phyloP scores from a whole-genome alignment of 306 rosid genomes.

The Vachellia pachyceras region DNA sequence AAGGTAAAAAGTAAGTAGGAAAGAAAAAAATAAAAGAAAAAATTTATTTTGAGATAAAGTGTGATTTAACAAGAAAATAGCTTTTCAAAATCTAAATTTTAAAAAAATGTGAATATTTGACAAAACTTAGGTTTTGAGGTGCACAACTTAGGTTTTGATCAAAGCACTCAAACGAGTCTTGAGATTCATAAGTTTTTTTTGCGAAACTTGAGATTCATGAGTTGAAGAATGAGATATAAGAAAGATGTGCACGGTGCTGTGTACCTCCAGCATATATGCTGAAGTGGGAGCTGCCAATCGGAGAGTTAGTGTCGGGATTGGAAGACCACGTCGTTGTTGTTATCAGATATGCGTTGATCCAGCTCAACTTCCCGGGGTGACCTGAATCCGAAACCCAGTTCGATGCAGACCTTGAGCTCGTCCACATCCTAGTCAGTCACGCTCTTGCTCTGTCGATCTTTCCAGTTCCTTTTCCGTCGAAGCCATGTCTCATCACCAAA shows the following conservation, averaged over 20 bases:
- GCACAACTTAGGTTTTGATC: too few relatives aligned
- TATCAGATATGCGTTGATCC: constrained; percentile 72
- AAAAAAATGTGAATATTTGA: too few relatives aligned
- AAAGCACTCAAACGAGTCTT: too few relatives aligned
- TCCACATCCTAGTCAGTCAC: constrained; percentile 90
- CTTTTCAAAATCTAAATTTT: too few relatives aligned
- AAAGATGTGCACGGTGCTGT: not conserved
- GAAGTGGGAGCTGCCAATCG: constrained; percentile 69
- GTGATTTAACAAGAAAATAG: too few relatives aligned
- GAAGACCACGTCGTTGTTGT: constrained; percentile 54
- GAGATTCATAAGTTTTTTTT: too few relatives aligned
- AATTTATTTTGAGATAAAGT: too few relatives aligned
- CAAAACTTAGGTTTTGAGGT: too few relatives aligned
- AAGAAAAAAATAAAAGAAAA: too few relatives aligned
- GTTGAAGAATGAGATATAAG: not conserved
- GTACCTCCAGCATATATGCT: constrained; percentile 63
- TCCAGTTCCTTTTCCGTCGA: constrained; percentile 72
- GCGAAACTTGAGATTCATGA: too few relatives aligned
- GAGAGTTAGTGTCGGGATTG: constrained; percentile 65
- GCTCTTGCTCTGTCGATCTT: constrained; percentile 75
- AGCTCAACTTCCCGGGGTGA: constrained; percentile 53
- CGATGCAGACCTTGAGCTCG: constrained; percentile 93
- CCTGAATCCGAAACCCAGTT: constrained; percentile 87
- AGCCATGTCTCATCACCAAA: constrained; percentile 89
- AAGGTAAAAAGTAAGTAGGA: too few relatives aligned